A percentile compares a stretch with the other conserved stretches of the same genome.
phyloP scores from a whole-genome alignment of 2,329 filamentous ascomycete species.

The Botryotinia narcissicola region DNA sequence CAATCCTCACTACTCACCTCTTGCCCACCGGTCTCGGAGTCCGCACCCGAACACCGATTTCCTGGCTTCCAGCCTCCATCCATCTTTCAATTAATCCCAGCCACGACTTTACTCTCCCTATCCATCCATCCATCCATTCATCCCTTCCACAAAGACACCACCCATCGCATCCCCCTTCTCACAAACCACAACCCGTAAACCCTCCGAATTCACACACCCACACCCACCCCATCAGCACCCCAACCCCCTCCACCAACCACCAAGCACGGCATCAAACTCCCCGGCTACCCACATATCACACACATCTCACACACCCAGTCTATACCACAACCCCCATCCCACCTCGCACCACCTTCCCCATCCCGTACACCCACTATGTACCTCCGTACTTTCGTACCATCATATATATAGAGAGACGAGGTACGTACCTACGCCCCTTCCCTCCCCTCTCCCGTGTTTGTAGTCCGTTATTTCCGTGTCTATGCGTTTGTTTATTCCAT shows the following conservation, averaged over 20 bases:
- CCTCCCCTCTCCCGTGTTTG: background rate
- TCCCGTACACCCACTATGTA: background rate
- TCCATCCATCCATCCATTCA: too few relatives aligned
- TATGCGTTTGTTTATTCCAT: too few relatives aligned
- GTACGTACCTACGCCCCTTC: constrained; percentile 13
- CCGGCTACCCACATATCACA: background rate
- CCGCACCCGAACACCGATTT: too few relatives aligned
- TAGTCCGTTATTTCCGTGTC: background rate
- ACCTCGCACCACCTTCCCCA: too few relatives aligned
- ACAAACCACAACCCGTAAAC: background rate
- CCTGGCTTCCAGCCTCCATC: too few relatives aligned
- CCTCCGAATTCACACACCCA: background rate
- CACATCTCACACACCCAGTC: background rate
- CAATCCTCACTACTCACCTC: background rate
- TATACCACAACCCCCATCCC: background rate
- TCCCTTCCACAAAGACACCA: background rate
- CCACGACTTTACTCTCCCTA: too few relatives aligned
- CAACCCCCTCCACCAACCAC: background rate
- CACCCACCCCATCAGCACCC: background rate
- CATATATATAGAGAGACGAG: constrained; percentile 16
- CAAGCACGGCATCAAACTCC: background rate
- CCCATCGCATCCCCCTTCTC: background rate
- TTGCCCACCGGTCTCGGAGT: background rate
- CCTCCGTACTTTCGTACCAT: background rate
- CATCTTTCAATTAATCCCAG: too few relatives aligned